These are phyloP conservation scores for Ophiostoma sp. DNA, from an alignment of 2,329 filamentous ascomycete species.

Conservation along the genomic window DNA sequence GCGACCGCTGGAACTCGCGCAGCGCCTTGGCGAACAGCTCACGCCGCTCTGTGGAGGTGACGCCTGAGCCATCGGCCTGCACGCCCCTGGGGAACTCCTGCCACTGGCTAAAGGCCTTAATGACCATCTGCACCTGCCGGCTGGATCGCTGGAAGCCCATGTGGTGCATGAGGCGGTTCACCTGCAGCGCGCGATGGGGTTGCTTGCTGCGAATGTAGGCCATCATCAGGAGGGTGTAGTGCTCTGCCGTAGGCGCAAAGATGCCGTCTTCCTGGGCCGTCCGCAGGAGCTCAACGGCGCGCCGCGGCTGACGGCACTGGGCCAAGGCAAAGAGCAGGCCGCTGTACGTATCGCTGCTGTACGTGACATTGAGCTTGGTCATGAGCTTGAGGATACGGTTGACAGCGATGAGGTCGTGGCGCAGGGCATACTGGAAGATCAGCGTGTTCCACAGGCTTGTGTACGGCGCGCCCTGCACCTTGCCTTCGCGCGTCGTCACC, in stretches of 20 bases:
- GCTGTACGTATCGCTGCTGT: conserved; percentile 47
- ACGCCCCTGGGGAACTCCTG: conserved; percentile 30
- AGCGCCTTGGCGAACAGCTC: conserved; percentile 34
- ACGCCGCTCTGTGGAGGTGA: conserved; percentile 27
- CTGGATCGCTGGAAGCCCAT: conserved; percentile 41
- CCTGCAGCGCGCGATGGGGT: conserved; percentile 38
- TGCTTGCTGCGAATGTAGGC: conserved; percentile 46
- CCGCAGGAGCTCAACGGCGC: conserved; percentile 46
- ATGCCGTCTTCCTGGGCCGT: conserved; percentile 41
- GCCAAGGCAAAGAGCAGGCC: conserved; percentile 47
- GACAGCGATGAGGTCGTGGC: conserved; percentile 48
- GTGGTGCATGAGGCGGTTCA: conserved; percentile 42
- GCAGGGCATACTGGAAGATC: conserved; percentile 61
- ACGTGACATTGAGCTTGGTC: conserved; percentile 43
- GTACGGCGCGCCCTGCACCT: conserved; percentile 41
- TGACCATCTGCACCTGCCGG: conserved; percentile 40
- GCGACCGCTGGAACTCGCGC: conserved; percentile 43
- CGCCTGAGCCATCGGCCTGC: conserved; percentile 9
- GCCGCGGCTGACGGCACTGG: conserved; percentile 45
- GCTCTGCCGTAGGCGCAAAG: conserved; percentile 44
- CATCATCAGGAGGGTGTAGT: conserved; percentile 51
- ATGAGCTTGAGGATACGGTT: conserved; percentile 47
- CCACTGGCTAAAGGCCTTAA: conserved; percentile 40
- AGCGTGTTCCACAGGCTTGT: conserved; percentile 75
- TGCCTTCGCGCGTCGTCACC: conserved; percentile 46